A percentile compares a stretch with the other conserved stretches of the same genome.
Evolutionary conservation across 768 basidiomycete genomes (phyloP).

Genomic region (Pleurotus platypus): DNA sequence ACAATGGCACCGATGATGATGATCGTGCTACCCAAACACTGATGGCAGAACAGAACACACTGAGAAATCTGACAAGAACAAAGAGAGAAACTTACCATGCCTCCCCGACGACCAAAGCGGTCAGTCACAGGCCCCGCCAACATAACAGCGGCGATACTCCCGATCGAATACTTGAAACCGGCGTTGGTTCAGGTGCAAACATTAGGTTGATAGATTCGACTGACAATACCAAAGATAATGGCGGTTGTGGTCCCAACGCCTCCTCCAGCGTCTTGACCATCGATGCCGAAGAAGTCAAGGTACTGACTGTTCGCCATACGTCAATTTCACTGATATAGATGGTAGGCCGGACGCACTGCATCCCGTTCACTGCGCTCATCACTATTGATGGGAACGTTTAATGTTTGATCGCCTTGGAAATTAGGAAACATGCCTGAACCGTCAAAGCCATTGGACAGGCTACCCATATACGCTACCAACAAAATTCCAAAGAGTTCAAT

Average conservation of each 20-base stretch:
- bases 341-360: slow-evolving; percentile 29
- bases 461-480: slow-evolving; percentile 41
- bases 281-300: slow-evolving; percentile 35
- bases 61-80: not conserved
- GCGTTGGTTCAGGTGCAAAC: not conserved
- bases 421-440: slow-evolving; percentile 31
- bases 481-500: slow-evolving; percentile 39
- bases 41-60: not conserved
- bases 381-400: slow-evolving; percentile 20
- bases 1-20: slow-evolving; percentile 41
- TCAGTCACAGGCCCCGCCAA: slow-evolving; percentile 39
- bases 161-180: slow-evolving; percentile 35
- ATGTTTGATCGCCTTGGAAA: not conserved
- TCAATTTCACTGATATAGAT: not conserved
- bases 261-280: slow-evolving; percentile 34
- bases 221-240: slow-evolving; percentile 42
- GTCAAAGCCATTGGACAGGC: slow-evolving; percentile 44
- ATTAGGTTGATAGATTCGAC: slow-evolving; percentile 6
- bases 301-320: slow-evolving; percentile 28
- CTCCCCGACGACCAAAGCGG: slow-evolving; percentile 38
- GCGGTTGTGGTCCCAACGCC: slow-evolving; percentile 41
- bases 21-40: slow-evolving; percentile 37
- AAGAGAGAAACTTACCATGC: slow-evolving; percentile 31
- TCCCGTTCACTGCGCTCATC: slow-evolving; percentile 45
- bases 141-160: slow-evolving; percentile 32